These are phyloP conservation scores for Clavispora santaluciae DNA, from an alignment of 805 yeast genomes.

Conservation along the genomic window DNA sequence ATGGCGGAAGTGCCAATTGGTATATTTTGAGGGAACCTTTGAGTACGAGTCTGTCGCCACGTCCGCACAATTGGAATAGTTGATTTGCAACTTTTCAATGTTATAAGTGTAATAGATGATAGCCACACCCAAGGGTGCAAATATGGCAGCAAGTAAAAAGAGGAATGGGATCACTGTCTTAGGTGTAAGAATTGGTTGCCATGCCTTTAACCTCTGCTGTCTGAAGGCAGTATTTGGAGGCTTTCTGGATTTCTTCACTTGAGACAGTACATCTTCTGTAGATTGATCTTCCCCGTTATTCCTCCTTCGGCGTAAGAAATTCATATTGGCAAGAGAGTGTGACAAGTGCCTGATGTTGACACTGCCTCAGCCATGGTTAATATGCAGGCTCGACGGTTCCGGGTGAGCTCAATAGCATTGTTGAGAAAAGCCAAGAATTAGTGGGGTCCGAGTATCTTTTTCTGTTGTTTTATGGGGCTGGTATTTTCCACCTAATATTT, in stretches of 20 bases:
- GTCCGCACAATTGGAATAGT: conserved; percentile 66
- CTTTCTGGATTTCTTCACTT: conserved; percentile 29
- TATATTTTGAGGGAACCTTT: conserved; percentile 56
- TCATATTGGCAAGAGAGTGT: conserved; percentile 15
- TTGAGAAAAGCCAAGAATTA: too few species aligned
- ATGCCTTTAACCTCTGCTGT: conserved; percentile 65
- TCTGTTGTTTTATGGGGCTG: too few species aligned
- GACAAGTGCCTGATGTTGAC: not conserved
- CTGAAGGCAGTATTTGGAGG: conserved; percentile 71
- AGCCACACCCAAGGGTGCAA: conserved; percentile 89
- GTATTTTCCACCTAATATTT: too few species aligned
- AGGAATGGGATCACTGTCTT: conserved; percentile 84
- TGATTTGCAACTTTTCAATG: conserved; percentile 69
- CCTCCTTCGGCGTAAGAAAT: conserved; percentile 31
- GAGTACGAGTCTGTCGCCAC: conserved; percentile 34
- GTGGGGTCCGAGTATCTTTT: too few species aligned
- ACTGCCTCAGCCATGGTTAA: not conserved
- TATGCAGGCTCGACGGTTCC: too few species aligned
- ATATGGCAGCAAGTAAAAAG: conserved; percentile 66
- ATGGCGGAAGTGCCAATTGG: conserved; percentile 56
- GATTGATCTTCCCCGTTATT: conserved; percentile 15
- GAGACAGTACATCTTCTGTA: conserved; percentile 10
- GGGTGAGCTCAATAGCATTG: too few species aligned
- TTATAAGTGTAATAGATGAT: conserved; percentile 71
- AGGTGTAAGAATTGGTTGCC: conserved; percentile 90